A percentile compares a stretch with the other conserved stretches of the same genome.
phyloP scores from a whole-genome alignment of 2,329 filamentous ascomycete species.

The Thelonectria discophora region DNA sequence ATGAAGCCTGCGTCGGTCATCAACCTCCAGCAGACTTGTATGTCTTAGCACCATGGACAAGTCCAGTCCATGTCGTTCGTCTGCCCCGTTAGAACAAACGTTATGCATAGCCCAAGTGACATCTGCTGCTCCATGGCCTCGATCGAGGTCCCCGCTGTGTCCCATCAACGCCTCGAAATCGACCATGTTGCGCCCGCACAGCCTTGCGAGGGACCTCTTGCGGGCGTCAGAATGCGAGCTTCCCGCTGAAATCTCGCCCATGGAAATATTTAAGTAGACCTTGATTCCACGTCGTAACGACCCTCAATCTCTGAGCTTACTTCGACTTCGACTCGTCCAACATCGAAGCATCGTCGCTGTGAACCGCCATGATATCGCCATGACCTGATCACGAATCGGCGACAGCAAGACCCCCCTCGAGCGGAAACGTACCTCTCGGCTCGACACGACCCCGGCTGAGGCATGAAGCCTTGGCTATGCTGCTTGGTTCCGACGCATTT shows the following conservation, averaged over 20 bases:
- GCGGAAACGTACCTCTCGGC: slow-evolving; percentile 3
- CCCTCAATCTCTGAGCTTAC: slow-evolving; percentile 27
- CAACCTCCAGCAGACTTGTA: not conserved
- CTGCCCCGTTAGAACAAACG: slow-evolving; percentile 4
- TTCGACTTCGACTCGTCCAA: slow-evolving; percentile 20
- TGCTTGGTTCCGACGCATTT: slow-evolving; percentile 4
- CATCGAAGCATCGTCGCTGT: not conserved
- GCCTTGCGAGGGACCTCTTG: slow-evolving; percentile 37
- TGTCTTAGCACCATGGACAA: too few species aligned
- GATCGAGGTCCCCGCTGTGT: slow-evolving; percentile 21
- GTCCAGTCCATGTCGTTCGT: not conserved
- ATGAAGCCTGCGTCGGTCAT: not conserved
- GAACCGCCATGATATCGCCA: not conserved
- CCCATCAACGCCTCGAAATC: slow-evolving; percentile 26
- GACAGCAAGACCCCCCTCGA: not conserved
- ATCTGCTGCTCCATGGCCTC: slow-evolving; percentile 18
- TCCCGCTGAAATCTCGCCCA: slow-evolving; percentile 36
- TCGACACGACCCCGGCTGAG: not conserved
- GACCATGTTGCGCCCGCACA: slow-evolving; percentile 43
- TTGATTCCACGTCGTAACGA: slow-evolving; percentile 25
- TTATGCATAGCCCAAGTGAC: slow-evolving; percentile 12
- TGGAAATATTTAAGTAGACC: slow-evolving; percentile 40
- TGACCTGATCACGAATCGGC: slow-evolving; percentile 2
- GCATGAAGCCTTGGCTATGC: not conserved
- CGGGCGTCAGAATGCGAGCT: slow-evolving; percentile 45